Evolutionary conservation across 495 filamentous ascomycete genomes (phyloP).

Genomic region (Clavariopsis aquatica): DNA sequence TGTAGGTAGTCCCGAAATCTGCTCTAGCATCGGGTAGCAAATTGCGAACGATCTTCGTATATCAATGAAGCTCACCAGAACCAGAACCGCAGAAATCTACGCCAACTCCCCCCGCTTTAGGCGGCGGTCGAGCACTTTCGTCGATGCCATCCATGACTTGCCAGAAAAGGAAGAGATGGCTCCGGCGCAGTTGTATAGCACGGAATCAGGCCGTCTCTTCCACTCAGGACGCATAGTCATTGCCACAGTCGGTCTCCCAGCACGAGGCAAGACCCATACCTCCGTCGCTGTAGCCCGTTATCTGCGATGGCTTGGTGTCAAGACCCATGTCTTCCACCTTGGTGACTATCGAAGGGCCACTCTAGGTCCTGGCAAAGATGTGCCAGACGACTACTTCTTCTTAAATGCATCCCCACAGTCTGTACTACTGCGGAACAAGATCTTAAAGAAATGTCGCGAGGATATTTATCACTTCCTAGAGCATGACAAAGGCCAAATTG

Average conservation of each 20-base stretch:
- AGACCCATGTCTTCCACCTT: conserved; percentile 95
- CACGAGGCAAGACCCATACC: conserved; percentile 97
- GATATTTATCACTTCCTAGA: conserved; percentile 96
- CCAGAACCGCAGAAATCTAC: conserved; percentile 80
- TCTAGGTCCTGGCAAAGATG: conserved; percentile 78
- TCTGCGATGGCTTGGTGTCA: conserved; percentile 96
- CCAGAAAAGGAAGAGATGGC: conserved; percentile 81
- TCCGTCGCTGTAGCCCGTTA: conserved; percentile 94
- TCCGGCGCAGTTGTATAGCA: conserved; percentile 96
- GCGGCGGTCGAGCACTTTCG: conserved; percentile 88
- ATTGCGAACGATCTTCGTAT: neutral
- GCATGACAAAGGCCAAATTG: conserved; percentile 96
- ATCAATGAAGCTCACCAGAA: conserved; percentile 6
- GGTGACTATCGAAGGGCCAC: conserved; percentile 95
- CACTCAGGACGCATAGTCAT: conserved; percentile 97
- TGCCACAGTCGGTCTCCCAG: conserved; percentile 92
- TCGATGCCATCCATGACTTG: conserved; percentile 96
- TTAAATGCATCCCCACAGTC: conserved; percentile 88
- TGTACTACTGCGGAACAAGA: conserved; percentile 89
- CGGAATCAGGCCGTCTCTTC: conserved; percentile 93
- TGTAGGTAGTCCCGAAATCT: conserved; percentile 57
- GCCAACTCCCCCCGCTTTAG: conserved; percentile 80
- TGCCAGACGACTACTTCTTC: conserved; percentile 97
- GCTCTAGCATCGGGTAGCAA: neutral
- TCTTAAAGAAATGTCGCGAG: conserved; percentile 94